Evolutionary conservation across 106 monocot species (phyloP).

Genomic region (Alisma plantagoaquatica): DNA sequence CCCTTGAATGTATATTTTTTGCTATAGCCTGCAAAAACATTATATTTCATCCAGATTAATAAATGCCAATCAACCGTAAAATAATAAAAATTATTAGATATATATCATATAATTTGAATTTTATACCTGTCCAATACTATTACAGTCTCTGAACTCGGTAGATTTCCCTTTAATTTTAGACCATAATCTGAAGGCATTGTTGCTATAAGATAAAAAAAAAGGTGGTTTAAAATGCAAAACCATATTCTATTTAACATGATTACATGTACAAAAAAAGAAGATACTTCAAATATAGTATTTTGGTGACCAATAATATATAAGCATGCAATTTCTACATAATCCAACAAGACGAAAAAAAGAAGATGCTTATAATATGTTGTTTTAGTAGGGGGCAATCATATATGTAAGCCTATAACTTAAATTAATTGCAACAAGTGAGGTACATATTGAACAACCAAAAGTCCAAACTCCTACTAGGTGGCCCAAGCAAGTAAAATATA

Average conservation of each 20-base stretch:
- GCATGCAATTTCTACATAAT: background rate
- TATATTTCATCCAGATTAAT: background rate
- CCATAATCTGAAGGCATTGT: constrained; percentile 93
- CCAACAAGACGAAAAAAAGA: background rate
- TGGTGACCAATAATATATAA: background rate
- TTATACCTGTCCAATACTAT: constrained; percentile 79
- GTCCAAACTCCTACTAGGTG: background rate
- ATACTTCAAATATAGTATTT: background rate
- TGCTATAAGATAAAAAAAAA: constrained; percentile 34
- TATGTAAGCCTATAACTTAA: background rate
- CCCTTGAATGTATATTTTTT: constrained; percentile 63
- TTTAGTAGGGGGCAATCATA: background rate
- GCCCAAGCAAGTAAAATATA: background rate
- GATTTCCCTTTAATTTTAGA: constrained; percentile 69
- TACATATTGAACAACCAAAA: background rate
- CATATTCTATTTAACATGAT: constrained; percentile 1
- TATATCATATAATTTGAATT: background rate
- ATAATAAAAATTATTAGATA: background rate
- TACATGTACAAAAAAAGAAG: background rate
- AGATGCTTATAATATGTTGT: background rate
- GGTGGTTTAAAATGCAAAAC: constrained; percentile 5
- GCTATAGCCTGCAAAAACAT: constrained; percentile 50
- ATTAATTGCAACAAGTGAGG: background rate
- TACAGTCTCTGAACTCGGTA: constrained; percentile 63
- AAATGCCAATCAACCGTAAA: background rate